A percentile compares a stretch with the other conserved stretches of the same genome.
These are phyloP conservation scores for Calonectria hongkongensis DNA, from an alignment of 2,329 filamentous ascomycete genomes.

Conservation along the genomic window DNA sequence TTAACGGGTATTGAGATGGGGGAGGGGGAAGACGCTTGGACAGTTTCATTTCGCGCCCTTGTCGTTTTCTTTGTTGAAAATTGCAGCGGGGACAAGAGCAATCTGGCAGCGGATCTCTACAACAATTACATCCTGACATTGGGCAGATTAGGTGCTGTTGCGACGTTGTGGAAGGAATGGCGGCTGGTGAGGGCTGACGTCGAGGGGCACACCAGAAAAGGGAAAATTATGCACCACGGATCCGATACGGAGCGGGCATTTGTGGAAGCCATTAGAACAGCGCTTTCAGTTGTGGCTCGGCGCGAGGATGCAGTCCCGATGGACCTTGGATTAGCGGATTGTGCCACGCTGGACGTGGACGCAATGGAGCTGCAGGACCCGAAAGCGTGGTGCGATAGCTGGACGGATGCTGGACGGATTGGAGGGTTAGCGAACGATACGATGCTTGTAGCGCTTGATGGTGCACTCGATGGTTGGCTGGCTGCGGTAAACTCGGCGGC, in stretches of 20 bases:
- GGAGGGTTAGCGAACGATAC: slow-evolving; percentile 36
- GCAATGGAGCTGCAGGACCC: slow-evolving; percentile 44
- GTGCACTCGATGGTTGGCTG: slow-evolving; percentile 47
- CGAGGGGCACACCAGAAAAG: slow-evolving; percentile 18
- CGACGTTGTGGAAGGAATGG: slow-evolving; percentile 59
- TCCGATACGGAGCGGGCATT: slow-evolving; percentile 41
- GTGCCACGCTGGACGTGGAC: slow-evolving; percentile 46
- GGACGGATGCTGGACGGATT: slow-evolving; percentile 37
- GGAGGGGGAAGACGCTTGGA: slow-evolving; percentile 45
- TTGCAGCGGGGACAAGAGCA: background rate
- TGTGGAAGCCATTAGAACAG: slow-evolving; percentile 42
- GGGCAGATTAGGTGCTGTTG: slow-evolving; percentile 56
- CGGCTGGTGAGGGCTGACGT: slow-evolving; percentile 40
- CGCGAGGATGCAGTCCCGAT: slow-evolving; percentile 37
- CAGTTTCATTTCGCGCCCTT: slow-evolving; percentile 54
- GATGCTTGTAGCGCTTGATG: slow-evolving; percentile 43
- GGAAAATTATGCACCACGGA: slow-evolving; percentile 15
- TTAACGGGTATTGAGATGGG: slow-evolving; percentile 56
- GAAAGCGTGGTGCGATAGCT: slow-evolving; percentile 38
- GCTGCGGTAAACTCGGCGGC: slow-evolving; percentile 42
- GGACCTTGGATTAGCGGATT: slow-evolving; percentile 46
- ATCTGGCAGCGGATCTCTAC: slow-evolving; percentile 46
- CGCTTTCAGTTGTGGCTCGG: slow-evolving; percentile 47
- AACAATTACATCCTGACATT: slow-evolving; percentile 55
- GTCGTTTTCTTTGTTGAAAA: slow-evolving; percentile 38